A percentile compares a stretch with the other conserved stretches of the same genome.
phyloP scores from a whole-genome alignment of 73 alveolate genomes.

The Symbiodinium pilosum region DNA sequence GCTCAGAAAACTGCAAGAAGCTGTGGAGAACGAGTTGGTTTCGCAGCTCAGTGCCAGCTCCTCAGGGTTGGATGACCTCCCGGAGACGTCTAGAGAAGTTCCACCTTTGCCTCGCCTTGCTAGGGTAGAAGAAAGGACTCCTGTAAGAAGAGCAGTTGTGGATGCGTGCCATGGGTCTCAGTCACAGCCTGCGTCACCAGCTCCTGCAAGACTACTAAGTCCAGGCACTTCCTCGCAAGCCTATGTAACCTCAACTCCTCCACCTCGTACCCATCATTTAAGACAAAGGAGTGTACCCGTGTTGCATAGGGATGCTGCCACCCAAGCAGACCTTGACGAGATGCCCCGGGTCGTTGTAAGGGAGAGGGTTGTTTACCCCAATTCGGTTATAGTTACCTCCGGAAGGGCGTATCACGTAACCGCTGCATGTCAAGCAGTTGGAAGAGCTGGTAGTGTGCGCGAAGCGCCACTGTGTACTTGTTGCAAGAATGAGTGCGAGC shows the following conservation, averaged over 20 bases:
- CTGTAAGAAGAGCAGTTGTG: neutral
- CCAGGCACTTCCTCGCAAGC: neutral
- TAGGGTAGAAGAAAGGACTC: neutral
- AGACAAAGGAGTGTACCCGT: neutral
- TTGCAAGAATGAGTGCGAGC: too few species aligned
- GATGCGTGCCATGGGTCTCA: neutral
- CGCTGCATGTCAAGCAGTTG: neutral
- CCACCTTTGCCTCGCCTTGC: neutral
- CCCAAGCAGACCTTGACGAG: too few species aligned
- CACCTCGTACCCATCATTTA: too few species aligned
- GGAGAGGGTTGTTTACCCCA: neutral
- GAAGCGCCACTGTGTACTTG: neutral
- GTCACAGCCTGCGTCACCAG: neutral
- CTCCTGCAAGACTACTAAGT: neutral
- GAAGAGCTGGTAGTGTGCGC: neutral
- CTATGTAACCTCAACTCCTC: too few species aligned
- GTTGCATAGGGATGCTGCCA: too few species aligned
- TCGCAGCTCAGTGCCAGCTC: neutral
- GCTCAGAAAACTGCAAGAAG: neutral
- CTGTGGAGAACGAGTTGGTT: neutral
- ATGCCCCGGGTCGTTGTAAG: neutral
- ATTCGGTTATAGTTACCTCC: neutral
- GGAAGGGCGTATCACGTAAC: neutral
- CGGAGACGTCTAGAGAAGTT: neutral
- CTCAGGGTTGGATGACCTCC: neutral